Conservation (phyloP, 768 basidiomycete genomes). For the Fibroporia radiculosa region DNA sequence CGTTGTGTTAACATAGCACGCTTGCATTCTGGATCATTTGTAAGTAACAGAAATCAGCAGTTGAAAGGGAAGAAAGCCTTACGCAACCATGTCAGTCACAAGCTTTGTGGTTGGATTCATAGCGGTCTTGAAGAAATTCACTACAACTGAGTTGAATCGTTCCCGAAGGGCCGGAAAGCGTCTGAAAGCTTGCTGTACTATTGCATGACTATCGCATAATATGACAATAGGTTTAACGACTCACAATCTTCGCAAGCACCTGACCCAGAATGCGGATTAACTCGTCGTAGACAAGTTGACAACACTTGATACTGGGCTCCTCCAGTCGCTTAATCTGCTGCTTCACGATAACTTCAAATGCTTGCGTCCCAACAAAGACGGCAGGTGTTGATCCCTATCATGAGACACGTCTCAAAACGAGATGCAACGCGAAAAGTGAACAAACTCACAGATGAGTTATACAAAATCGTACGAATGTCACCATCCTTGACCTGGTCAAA, state of each 20-base stretch:
- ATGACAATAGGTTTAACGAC: slow-evolving; percentile 18
- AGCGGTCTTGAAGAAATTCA: slow-evolving; percentile 91
- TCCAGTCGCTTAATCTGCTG: slow-evolving; percentile 97
- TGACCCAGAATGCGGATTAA: slow-evolving; percentile 94
- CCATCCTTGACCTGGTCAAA: slow-evolving; percentile 99
- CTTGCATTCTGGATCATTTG: slow-evolving; percentile 70
- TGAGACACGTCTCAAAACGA: neutral
- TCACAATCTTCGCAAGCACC: slow-evolving; percentile 80
- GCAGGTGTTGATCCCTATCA: slow-evolving; percentile 90
- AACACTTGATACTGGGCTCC: slow-evolving; percentile 90
- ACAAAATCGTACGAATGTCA: slow-evolving; percentile 90
- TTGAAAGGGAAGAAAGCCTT: slow-evolving; percentile 65
- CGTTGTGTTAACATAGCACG: slow-evolving; percentile 98
- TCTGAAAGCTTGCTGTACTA: slow-evolving; percentile 81
- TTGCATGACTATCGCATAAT: neutral
- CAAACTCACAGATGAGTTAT: slow-evolving; percentile 87
- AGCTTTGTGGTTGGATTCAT: slow-evolving; percentile 96
- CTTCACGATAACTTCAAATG: slow-evolving; percentile 98
- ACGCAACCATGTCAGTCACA: slow-evolving; percentile 78
- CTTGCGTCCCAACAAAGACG: slow-evolving; percentile 92
- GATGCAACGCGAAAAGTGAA: neutral
- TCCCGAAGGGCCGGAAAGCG: slow-evolving; percentile 96
- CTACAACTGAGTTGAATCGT: slow-evolving; percentile 91
- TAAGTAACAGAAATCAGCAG: neutral
- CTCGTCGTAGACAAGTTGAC: slow-evolving; percentile 94